Evolutionary conservation across 768 basidiomycete species (phyloP).

Genomic region (Brasilioporus rufonigricans): DNA sequence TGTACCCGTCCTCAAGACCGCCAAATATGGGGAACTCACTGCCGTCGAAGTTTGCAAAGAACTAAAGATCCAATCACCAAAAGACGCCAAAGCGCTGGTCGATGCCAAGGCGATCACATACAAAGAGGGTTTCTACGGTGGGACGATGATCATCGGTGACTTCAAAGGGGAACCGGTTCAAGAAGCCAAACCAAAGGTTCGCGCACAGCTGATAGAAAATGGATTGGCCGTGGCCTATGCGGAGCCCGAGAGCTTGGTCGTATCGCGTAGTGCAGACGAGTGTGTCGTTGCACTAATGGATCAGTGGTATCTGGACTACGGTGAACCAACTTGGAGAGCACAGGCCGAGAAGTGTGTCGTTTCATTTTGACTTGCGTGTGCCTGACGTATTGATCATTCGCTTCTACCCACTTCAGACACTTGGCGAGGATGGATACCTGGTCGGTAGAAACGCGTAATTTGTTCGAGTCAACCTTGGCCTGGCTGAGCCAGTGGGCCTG

Average conservation of each 20-base stretch:
- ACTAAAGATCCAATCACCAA: constrained; percentile 93
- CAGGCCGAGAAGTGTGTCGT: constrained; percentile 73
- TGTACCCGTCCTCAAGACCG: constrained; percentile 83
- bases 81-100: constrained; percentile 87
- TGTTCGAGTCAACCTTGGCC: constrained; percentile 85
- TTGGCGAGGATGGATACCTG: constrained; percentile 88
- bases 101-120: constrained; percentile 98
- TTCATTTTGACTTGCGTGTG: background rate
- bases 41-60: constrained; percentile 82
- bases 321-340: constrained; percentile 84
- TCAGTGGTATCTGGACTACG: constrained; percentile 99
- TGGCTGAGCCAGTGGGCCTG: constrained; percentile 99
- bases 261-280: constrained; percentile 91
- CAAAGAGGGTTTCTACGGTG: constrained; percentile 97
- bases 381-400: background rate
- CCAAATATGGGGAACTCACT: constrained; percentile 89
- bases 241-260: constrained; percentile 89
- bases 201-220: constrained; percentile 74
- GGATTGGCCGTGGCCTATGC: constrained; percentile 88
- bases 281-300: constrained; percentile 98
- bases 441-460: constrained; percentile 86
- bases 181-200: constrained; percentile 88
- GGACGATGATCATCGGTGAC: constrained; percentile 87
- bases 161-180: constrained; percentile 87
- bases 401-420: constrained; percentile 45